These are phyloP conservation scores for Tuber indicum DNA, from an alignment of 495 filamentous ascomycete genomes.

Conservation along the genomic window DNA sequence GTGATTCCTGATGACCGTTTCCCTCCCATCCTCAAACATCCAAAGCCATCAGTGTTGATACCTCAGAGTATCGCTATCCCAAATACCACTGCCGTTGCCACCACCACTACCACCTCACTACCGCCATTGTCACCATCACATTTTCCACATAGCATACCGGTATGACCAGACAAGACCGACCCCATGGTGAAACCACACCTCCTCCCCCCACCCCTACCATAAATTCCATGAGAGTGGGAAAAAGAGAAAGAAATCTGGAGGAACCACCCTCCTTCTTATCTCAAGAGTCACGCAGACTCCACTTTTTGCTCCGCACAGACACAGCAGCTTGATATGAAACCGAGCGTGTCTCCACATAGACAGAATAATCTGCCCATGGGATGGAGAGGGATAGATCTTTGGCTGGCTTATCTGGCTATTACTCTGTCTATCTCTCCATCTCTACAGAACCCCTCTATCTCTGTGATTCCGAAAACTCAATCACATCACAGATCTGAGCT, in stretches of 20 bases:
- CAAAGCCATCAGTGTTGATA: neutral
- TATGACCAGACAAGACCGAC: neutral
- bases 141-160: neutral
- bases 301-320: neutral
- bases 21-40: neutral
- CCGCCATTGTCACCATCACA: neutral
- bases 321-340: constrained; percentile 4
- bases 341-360: constrained; percentile 2
- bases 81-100: neutral
- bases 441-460: constrained; percentile 2
- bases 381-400: neutral
- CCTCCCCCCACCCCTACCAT: neutral
- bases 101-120: neutral
- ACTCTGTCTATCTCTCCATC: neutral
- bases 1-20: neutral
- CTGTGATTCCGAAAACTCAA: neutral
- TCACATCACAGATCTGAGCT: constrained; percentile 4
- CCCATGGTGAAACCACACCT: neutral
- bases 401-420: neutral
- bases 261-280: neutral
- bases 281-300: neutral
- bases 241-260: neutral
- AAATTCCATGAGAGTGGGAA: neutral
- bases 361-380: neutral
- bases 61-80: neutral